phyloP scores from a whole-genome alignment of 2,329 filamentous ascomycete species.

The Claviceps sp. region DNA sequence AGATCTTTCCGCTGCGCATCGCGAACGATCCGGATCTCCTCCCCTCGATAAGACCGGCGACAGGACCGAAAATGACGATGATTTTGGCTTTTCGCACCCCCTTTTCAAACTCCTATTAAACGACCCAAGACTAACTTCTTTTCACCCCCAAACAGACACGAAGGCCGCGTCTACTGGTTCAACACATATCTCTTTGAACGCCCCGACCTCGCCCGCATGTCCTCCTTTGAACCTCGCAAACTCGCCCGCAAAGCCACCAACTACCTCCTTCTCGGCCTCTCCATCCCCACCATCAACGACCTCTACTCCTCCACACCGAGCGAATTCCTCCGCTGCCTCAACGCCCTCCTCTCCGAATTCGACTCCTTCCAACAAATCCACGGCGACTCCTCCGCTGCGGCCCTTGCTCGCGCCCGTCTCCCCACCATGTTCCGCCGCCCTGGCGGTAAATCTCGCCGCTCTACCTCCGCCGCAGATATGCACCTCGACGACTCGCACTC shows the following conservation, averaged over 20 bases:
- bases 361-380: conserved; percentile 86
- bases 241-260: conserved; percentile 84
- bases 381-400: conserved; percentile 56
- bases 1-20: conserved; percentile 7
- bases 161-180: conserved; percentile 95
- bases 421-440: conserved; percentile 71
- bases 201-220: conserved; percentile 63
- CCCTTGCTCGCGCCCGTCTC: conserved; percentile 64
- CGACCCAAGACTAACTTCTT: too few relatives aligned
- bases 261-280: conserved; percentile 84
- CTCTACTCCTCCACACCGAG: conserved; percentile 65
- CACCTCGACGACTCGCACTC: conserved; percentile 19
- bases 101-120: too few relatives aligned
- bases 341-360: conserved; percentile 78
- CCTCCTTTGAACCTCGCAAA: conserved; percentile 74
- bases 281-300: conserved; percentile 79
- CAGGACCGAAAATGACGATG: conserved; percentile 32
- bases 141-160: conserved; percentile 46
- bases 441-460: conserved; percentile 42
- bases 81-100: conserved; percentile 35
- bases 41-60: conserved; percentile 13
- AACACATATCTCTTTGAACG: conserved; percentile 90
- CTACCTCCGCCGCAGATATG: conserved; percentile 34
- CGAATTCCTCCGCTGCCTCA: conserved; percentile 79
- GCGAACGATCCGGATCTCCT: conserved; percentile 13